phyloP scores from a whole-genome alignment of 805 yeast genomes.

The Yamadazyma sp. region DNA sequence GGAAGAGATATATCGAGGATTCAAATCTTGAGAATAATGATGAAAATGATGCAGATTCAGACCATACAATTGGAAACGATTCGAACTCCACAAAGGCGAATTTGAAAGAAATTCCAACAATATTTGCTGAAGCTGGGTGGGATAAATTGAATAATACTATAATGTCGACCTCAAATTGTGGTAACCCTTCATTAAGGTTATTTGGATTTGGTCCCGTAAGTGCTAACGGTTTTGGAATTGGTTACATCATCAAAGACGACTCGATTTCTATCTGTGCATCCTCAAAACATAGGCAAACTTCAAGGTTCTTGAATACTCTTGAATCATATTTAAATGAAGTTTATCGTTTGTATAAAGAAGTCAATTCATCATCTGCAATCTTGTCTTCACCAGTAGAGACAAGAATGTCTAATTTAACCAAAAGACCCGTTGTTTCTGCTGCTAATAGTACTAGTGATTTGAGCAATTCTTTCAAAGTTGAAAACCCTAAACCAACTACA shows the following conservation, averaged over 20 bases:
- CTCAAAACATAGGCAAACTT: slow-evolving; percentile 60
- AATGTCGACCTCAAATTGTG: slow-evolving; percentile 63
- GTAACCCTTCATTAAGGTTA: slow-evolving; percentile 55
- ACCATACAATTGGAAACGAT: slow-evolving; percentile 20
- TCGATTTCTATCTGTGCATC: slow-evolving; percentile 51
- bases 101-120: slow-evolving; percentile 53
- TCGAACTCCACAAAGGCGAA: slow-evolving; percentile 26
- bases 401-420: slow-evolving; percentile 23
- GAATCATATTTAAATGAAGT: slow-evolving; percentile 49
- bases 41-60: slow-evolving; percentile 19
- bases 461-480: slow-evolving; percentile 2
- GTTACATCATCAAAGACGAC: slow-evolving; percentile 52
- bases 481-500: slow-evolving; percentile 20
- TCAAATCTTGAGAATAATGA: slow-evolving; percentile 12
- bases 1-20: slow-evolving; percentile 61
- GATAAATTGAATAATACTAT: slow-evolving; percentile 76
- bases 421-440: slow-evolving; percentile 1
- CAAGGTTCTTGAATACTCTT: slow-evolving; percentile 51
- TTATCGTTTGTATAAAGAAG: slow-evolving; percentile 28
- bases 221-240: slow-evolving; percentile 58
- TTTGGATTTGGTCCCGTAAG: slow-evolving; percentile 62
- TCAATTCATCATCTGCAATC: slow-evolving; percentile 16
- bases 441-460: slow-evolving; percentile 2
- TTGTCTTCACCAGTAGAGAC: slow-evolving; percentile 23
- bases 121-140: slow-evolving; percentile 89